A percentile compares a stretch with the other conserved stretches of the same genome.
Conservation (phyloP, 768 basidiomycete species). For the Kwoniella pini region DNA sequence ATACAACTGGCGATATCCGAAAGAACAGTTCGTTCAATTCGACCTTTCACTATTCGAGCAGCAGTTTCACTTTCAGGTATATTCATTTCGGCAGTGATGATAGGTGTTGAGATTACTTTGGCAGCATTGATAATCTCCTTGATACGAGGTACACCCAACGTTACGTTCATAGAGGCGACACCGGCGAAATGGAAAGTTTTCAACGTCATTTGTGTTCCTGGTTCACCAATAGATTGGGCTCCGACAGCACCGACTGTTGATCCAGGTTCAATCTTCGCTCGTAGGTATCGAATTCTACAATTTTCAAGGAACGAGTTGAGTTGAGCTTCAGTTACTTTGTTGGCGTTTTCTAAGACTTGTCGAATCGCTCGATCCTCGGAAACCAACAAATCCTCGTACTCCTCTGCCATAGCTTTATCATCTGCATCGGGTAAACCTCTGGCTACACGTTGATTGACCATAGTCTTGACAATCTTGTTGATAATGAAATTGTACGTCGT, state of each 20-base stretch:
- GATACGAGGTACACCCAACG: slow-evolving; percentile 98
- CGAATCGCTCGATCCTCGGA: slow-evolving; percentile 68
- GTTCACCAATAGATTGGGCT: slow-evolving; percentile 98
- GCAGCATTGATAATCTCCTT: slow-evolving; percentile 99
- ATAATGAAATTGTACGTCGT: slow-evolving; percentile 65
- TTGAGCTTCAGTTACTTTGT: slow-evolving; percentile 83
- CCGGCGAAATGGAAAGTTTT: slow-evolving; percentile 99
- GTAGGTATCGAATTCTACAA: slow-evolving; percentile 88
- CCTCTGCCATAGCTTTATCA: slow-evolving; percentile 64
- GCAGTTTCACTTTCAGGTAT: slow-evolving; percentile 79
- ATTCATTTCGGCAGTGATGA: slow-evolving; percentile 94
- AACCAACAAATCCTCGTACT: slow-evolving; percentile 71
- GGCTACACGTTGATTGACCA: slow-evolving; percentile 68
- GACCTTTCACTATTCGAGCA: slow-evolving; percentile 94
- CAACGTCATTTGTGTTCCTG: slow-evolving; percentile 98
- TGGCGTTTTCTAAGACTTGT: slow-evolving; percentile 80
- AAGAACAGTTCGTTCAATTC: slow-evolving; percentile 89
- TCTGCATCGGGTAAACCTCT: slow-evolving; percentile 80
- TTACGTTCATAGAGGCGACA: slow-evolving; percentile 99
- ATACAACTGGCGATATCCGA: slow-evolving; percentile 90
- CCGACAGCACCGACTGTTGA: slow-evolving; percentile 98
- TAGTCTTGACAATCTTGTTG: slow-evolving; percentile 65
- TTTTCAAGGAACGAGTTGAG: slow-evolving; percentile 76
- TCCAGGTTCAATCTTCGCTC: slow-evolving; percentile 95
- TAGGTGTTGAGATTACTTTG: slow-evolving; percentile 95